A percentile compares a stretch with the other conserved stretches of the same genome.
These are phyloP conservation scores for Ilex paraguariensis DNA, from an alignment of 305 asterid genomes.

Conservation along the genomic window DNA sequence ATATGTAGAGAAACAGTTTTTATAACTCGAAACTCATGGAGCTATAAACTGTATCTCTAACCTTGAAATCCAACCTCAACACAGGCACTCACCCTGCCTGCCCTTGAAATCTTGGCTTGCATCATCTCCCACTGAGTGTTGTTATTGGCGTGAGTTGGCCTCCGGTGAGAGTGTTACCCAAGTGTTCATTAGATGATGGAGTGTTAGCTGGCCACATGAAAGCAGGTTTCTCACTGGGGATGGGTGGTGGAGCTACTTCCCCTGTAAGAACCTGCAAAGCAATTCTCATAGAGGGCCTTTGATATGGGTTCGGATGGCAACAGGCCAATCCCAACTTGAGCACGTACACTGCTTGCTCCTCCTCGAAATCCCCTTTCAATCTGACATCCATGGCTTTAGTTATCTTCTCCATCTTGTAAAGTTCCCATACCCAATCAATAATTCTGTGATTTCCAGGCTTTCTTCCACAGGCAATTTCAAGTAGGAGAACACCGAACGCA, in stretches of 20 bases:
- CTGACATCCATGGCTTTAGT: slow-evolving; percentile 9
- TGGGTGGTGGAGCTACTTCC: slow-evolving; percentile 10
- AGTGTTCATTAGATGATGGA: background rate
- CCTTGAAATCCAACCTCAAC: too few species aligned
- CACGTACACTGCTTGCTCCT: slow-evolving; percentile 13
- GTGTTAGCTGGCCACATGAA: slow-evolving; percentile 16
- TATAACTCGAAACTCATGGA: too few species aligned
- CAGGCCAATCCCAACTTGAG: slow-evolving; percentile 18
- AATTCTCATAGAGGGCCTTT: slow-evolving; percentile 15
- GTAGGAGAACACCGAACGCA: slow-evolving; percentile 17
- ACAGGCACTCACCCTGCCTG: too few species aligned
- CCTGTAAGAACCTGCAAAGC: slow-evolving; percentile 15
- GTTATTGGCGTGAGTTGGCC: slow-evolving; percentile 14
- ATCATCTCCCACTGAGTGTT: background rate
- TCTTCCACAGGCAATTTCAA: slow-evolving; percentile 18
- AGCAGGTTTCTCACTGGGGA: slow-evolving; percentile 16
- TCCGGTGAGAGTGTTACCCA: slow-evolving; percentile 1
- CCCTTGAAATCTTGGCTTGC: too few species aligned
- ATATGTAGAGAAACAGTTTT: too few species aligned
- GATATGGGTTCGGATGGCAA: slow-evolving; percentile 16
- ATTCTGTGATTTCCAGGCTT: slow-evolving; percentile 7
- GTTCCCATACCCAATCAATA: slow-evolving; percentile 13
- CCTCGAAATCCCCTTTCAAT: slow-evolving; percentile 8
- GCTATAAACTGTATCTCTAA: too few species aligned
- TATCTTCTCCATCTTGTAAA: slow-evolving; percentile 2